Evolutionary conservation across 176 grass and related monocot genomes (phyloP).

Genomic region (Bonia amplexicaulis): DNA sequence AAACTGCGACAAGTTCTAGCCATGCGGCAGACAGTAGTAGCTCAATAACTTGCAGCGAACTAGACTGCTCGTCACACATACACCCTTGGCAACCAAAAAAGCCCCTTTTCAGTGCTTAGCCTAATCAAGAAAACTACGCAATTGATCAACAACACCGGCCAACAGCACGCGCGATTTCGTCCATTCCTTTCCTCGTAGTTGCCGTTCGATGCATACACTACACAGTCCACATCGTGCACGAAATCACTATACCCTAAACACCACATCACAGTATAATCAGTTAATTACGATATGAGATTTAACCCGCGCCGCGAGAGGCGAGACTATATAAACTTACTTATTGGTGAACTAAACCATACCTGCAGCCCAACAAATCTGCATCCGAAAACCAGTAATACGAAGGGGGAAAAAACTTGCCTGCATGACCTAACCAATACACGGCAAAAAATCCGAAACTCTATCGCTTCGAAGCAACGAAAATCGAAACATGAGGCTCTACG

Average conservation of each 20-base stretch:
- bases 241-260: not conserved
- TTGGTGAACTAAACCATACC: not conserved
- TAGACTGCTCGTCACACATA: not conserved
- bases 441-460: not conserved
- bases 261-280: not conserved
- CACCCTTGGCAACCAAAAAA: not conserved
- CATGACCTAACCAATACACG: not conserved
- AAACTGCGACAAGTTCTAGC: not conserved
- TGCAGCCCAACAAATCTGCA: not conserved
- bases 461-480: not conserved
- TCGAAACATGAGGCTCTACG: not conserved
- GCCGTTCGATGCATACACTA: not conserved
- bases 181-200: not conserved
- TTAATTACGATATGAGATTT: not conserved
- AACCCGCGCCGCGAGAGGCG: not conserved
- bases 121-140: not conserved
- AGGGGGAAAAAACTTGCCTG: not conserved
- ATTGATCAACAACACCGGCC: not conserved
- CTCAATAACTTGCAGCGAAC: too few species aligned
- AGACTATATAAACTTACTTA: not conserved
- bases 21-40: not conserved
- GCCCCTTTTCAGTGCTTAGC: not conserved
- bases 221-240: not conserved
- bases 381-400: not conserved
- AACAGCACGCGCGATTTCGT: not conserved